Evolutionary conservation across 306 rosid species (phyloP).

Genomic region (Quercus alba): DNA sequence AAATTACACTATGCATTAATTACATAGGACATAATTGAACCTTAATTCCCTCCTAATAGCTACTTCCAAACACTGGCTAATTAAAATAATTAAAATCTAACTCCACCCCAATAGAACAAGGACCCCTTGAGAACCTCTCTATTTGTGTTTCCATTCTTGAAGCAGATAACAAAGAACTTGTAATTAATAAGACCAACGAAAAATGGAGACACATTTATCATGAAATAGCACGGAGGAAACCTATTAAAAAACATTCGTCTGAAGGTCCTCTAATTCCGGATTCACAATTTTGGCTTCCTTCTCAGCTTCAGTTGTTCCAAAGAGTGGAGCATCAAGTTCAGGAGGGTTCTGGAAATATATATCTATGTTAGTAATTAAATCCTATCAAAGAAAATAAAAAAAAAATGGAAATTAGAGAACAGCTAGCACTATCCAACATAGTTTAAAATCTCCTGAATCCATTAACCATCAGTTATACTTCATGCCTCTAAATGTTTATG

Average conservation of each 20-base stretch:
- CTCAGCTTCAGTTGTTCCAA: slow-evolving; percentile 42
- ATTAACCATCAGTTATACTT: not conserved
- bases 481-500: not conserved
- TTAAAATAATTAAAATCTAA: slow-evolving; percentile 21
- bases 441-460: not conserved
- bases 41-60: not conserved
- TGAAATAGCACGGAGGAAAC: slow-evolving; percentile 1
- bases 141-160: slow-evolving; percentile 17
- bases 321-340: slow-evolving; percentile 64
- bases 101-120: not conserved
- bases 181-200: not conserved
- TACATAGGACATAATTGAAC: not conserved
- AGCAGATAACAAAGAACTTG: not conserved
- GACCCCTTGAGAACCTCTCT: slow-evolving; percentile 10
- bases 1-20: not conserved
- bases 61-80: not conserved
- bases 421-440: not conserved
- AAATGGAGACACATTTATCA: not conserved
- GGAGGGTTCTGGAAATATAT: slow-evolving; percentile 68
- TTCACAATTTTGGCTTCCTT: slow-evolving; percentile 42
- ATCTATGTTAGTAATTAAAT: not conserved
- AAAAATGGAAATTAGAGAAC: not conserved
- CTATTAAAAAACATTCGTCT: slow-evolving; percentile 57
- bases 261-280: slow-evolving; percentile 56
- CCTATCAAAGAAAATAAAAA: slow-evolving; percentile 1